These are phyloP conservation scores for Waltiozyma sp. DNA, from an alignment of 1,139 yeast genomes.

Conservation along the genomic window DNA sequence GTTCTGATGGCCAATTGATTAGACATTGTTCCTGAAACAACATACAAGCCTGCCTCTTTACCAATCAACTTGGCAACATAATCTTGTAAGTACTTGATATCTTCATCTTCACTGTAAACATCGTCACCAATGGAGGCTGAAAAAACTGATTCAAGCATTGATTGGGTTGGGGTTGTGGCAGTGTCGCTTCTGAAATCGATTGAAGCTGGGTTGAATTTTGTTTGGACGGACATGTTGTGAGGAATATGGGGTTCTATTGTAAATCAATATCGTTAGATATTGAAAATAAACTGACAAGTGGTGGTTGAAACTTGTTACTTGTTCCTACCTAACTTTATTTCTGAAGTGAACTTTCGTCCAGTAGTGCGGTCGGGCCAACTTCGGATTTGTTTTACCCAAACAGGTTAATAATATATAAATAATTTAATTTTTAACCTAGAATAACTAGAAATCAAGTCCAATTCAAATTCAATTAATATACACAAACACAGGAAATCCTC, in stretches of 20 bases:
- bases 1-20: constrained; percentile 69
- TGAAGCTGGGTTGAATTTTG: constrained; percentile 15
- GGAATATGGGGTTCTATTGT: too few species aligned
- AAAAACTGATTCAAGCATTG: constrained; percentile 55
- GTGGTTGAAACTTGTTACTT: too few species aligned
- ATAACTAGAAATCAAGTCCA: too few species aligned
- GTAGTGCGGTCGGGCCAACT: too few species aligned
- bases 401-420: too few species aligned
- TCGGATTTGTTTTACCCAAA: too few species aligned
- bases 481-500: too few species aligned
- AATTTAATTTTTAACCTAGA: too few species aligned
- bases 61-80: constrained; percentile 55
- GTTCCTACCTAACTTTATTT: too few species aligned
- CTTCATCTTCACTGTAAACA: constrained; percentile 68
- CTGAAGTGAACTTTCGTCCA: too few species aligned
- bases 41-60: constrained; percentile 59
- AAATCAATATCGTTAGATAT: too few species aligned
- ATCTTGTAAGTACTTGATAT: constrained; percentile 46
- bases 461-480: neutral
- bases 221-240: neutral
- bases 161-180: constrained; percentile 77
- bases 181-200: constrained; percentile 79
- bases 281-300: too few species aligned
- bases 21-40: constrained; percentile 71
- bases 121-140: constrained; percentile 69